Evolutionary conservation across 805 yeast species (phyloP), one percentile per base, ranked within the genome.

Genomic region (Hanseniaspora osmophila): DNA sequence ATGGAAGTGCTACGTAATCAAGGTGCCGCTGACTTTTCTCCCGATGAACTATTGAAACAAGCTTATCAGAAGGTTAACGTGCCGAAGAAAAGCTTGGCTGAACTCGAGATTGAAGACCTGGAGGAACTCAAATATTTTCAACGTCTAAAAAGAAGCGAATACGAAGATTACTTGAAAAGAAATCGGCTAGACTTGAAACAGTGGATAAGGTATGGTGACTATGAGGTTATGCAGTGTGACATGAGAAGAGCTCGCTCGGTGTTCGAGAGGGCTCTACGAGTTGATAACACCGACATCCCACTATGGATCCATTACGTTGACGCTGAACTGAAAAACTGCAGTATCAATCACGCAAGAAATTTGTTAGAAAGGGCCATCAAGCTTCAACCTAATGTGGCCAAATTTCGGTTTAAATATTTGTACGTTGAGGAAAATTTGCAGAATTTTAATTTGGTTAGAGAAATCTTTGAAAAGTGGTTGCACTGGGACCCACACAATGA

Each of bases 191-290:
- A 86, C 55, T 70, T 74, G 55, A 81, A 85, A 1, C 95, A 87
- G 58, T 92, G 97, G 96, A 70, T 85, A 58, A 68, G 96, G 46
- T 92, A 90, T 60, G 97, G 96, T 0, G 74, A 73, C 48, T 85
- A 87, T 75, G 98, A 90, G 61, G 60, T 79, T 3, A 82, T 81
- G 5, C 90, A 84, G 19, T 80, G 77, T 48, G 95, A 90, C 55
- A 69, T 74, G 49, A 69, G 74, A 16, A 68, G 96, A 18, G 95
- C 94, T 0, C 67, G 97, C 46, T 84, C 96, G 0, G 69, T 92
- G 6, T 83, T 82, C 63, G 98, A 90, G 60, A 69, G 97, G 44
- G 94, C 95, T 0, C 59, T 90, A 30, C 81, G 78, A 44, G 85
- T 84, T 9, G 82, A 85, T 54, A 73, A 76, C 13, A 75, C 78